Base-by-base conservation (phyloP, 371 early-diverging fungal genomes). In the Lichtheimia hyalospora region DNA sequence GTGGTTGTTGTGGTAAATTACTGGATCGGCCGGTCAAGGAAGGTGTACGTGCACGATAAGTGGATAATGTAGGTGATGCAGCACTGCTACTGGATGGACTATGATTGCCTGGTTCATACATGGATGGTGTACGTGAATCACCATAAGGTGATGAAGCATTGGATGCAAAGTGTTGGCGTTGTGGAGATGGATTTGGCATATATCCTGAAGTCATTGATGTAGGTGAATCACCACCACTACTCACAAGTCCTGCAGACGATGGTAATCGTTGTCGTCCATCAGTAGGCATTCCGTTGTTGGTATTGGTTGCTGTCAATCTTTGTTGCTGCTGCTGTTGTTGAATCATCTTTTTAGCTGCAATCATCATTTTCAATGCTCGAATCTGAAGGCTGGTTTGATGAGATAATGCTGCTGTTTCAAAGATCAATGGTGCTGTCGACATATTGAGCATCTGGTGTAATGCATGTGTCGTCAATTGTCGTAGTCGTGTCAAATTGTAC, bases 371-470 rank as follows among this genome's bases (percentile, higher is more conserved):
- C 18, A 84, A 40, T 4, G 84, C 81, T 28, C 84, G 68, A 0
- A 82, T 73, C 52, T 84, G 84, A 14, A 84, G 69, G 5, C 80
- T 75, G 51, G 70, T 78, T 39, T 82, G 77, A 41, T 76, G 72
- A 0, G 83, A 73, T 46, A 84, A 62, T 2, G 79, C 77, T 0
- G 84, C 84, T 0, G 78, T 75, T 54, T 82, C 83, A 57, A 80
- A 84, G 13, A 88, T 77, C 54, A 83, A 55, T 0, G 84, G 83
- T 12, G 89, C 88, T 1, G 83, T 87, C 6, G 74, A 70, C 39
- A 79, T 81, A 44, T 79, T 80, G 24, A 86, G 73, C 54, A 78
- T 74, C 57, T 81, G 84, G 57, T 84, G 84, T 13, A 89, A 61
- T 16, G 79, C 75, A 53, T 69, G 70, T 3, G 77, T 77, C 0